Evolutionary conservation across 495 filamentous ascomycete genomes (phyloP), one percentile per base, ranked within the genome.

Genomic region (Xylaria scruposa): DNA sequence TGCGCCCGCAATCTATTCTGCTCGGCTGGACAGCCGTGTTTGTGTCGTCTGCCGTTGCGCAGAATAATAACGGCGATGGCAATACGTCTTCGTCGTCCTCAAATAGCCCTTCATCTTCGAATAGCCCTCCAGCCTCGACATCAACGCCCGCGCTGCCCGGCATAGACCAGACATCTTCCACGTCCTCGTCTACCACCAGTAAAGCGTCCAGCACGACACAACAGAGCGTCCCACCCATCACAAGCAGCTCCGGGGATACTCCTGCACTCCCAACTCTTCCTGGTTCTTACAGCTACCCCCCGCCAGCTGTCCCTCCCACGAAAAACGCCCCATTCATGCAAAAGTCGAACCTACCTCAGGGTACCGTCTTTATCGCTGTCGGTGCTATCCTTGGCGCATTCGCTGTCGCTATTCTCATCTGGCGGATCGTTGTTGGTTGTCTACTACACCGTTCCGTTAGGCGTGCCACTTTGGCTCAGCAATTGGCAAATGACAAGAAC

Each of bases 341-440:
- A 76, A 91, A 91, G 77, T 95, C 94, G n/a, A 91, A 85, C 56
- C 87, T 94, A 9, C 96, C 96, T 0, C 94, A 98, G 82, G 96
- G 96, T 21, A 98, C 96, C 31, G 91, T 99, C 42, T 99, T 99
- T 84, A 99, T 99, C 77, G 90, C 88, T 51, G 97, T 98, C 24
- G 96, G 97, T 58, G 93, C 94, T 24, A 91, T 91, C 40, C 88
- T 99, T 4, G 97, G 92, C 38, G 90, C 94, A 70, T 89, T 98
- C 70, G 94, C 90, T 4, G 82, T 93, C 13, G 88, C 90, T 29
- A 87, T 99, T 21, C 86, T 98, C 3, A 87, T 90, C 66, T 99
- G 96, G 96, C 92, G 96, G 67, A 91, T 86, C 59, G 87, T 97
- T 68, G 90, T 98, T 26, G 94, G 92, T 74, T 98, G 93, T 90